phyloP scores from a whole-genome alignment of 2,329 filamentous ascomycete genomes.

The Fusarium metavorans region DNA sequence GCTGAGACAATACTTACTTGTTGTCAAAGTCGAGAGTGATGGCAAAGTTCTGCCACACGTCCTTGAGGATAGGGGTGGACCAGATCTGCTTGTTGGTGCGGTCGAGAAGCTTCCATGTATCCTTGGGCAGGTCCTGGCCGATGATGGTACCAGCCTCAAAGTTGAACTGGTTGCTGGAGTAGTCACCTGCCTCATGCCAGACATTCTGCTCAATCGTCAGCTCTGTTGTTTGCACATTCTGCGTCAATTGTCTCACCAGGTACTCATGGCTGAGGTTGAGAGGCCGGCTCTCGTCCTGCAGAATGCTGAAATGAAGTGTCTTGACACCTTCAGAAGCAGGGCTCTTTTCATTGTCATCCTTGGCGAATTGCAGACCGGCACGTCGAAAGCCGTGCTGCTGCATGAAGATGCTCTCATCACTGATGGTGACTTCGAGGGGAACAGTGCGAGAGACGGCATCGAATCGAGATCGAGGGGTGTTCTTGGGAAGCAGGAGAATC shows the following conservation, averaged over 20 bases:
- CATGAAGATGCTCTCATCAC: constrained; percentile 70
- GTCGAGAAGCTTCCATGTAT: constrained; percentile 60
- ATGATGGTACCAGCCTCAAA: constrained; percentile 68
- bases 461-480: constrained; percentile 51
- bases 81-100: constrained; percentile 64
- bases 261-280: constrained; percentile 73
- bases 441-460: constrained; percentile 54
- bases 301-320: constrained; percentile 71
- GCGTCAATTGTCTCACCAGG: constrained; percentile 51
- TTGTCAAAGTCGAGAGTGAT: constrained; percentile 67
- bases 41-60: constrained; percentile 72
- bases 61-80: constrained; percentile 61
- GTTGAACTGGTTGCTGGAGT: constrained; percentile 63
- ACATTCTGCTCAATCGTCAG: constrained; percentile 41
- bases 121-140: constrained; percentile 49
- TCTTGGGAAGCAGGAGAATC: constrained; percentile 59
- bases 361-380: constrained; percentile 49
- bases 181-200: constrained; percentile 61
- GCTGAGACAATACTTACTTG: constrained; percentile 56
- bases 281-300: constrained; percentile 62
- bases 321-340: constrained; percentile 65
- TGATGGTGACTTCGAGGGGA: constrained; percentile 67
- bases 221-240: fast-evolving
- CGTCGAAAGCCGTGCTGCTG: constrained; percentile 71
- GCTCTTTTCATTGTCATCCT: constrained; percentile 59